Conservation (phyloP, 139 green algal species). For the Desmodesmus armatus region DNA sequence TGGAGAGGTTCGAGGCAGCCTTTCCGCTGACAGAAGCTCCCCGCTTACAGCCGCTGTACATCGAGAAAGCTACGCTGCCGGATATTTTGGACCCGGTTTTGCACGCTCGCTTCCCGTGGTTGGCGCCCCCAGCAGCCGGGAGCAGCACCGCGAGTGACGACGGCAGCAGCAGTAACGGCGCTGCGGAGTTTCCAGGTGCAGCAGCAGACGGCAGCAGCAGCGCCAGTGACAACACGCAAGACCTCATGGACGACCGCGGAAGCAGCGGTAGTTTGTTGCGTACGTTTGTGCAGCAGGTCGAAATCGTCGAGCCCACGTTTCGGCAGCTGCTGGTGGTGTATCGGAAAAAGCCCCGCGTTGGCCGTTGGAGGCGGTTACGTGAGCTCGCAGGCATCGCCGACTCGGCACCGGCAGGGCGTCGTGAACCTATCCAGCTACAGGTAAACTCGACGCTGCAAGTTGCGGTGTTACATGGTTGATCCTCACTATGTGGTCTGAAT, state of each 20-base stretch:
- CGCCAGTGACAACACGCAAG: not conserved
- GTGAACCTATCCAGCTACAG: too few species aligned
- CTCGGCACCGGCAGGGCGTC: too few species aligned
- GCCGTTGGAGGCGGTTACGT: not conserved
- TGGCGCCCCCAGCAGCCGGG: not conserved
- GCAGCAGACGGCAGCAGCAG: slow-evolving; percentile 12
- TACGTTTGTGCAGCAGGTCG: slow-evolving; percentile 33
- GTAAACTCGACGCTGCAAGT: too few species aligned
- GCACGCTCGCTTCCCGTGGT: not conserved
- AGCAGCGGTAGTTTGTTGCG: slow-evolving; percentile 2
- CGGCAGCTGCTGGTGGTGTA: slow-evolving; percentile 61
- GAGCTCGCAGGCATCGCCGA: not conserved
- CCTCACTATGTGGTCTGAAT: too few species aligned
- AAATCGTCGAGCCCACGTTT: slow-evolving; percentile 63
- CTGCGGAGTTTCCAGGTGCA: not conserved
- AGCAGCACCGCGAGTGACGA: slow-evolving; percentile 10
- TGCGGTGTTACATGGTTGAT: too few species aligned
- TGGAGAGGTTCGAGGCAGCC: slow-evolving; percentile 52
- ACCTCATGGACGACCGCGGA: not conserved
- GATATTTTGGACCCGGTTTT: slow-evolving; percentile 50
- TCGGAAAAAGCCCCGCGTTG: slow-evolving; percentile 31
- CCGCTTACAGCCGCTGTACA: slow-evolving; percentile 50
- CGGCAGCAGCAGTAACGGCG: not conserved
- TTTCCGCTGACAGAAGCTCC: slow-evolving; percentile 46
- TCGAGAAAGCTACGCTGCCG: slow-evolving; percentile 54